These are phyloP conservation scores for Tolypocladium cylindrosporum DNA, from an alignment of 2,329 filamentous ascomycete species.

Conservation along the genomic window DNA sequence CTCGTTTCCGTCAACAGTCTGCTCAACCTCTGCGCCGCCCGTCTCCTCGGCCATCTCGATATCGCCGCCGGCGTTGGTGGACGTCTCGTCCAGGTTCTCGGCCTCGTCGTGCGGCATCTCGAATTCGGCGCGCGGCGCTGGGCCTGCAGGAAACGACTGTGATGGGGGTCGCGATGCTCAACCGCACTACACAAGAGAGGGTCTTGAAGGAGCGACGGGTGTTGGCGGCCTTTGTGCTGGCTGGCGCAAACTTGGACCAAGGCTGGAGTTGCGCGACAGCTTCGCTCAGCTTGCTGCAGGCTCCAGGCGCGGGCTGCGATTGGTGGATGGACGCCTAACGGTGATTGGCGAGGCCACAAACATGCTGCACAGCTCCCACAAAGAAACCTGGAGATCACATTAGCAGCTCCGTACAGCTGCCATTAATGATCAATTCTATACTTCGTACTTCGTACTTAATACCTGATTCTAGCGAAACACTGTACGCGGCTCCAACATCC, in stretches of 20 bases:
- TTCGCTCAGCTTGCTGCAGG: background rate
- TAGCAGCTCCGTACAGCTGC: too few species aligned
- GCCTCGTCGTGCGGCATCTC: constrained; percentile 8
- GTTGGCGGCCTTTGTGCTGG: background rate
- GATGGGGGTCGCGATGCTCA: background rate
- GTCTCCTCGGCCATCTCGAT: constrained; percentile 27
- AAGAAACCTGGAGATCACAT: too few species aligned
- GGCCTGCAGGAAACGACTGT: background rate
- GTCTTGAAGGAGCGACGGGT: background rate
- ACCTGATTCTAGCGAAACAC: too few species aligned
- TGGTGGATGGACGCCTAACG: background rate
- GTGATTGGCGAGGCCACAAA: too few species aligned
- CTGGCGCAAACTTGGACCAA: background rate
- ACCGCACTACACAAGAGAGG: background rate
- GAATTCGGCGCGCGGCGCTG: background rate
- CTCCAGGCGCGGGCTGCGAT: background rate
- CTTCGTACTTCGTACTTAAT: too few species aligned
- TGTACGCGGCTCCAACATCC: too few species aligned
- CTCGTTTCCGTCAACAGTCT: constrained; percentile 17
- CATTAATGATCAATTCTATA: too few species aligned
- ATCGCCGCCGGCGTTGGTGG: constrained; percentile 19
- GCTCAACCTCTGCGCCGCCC: constrained; percentile 19
- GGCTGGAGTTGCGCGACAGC: background rate
- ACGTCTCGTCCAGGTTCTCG: constrained; percentile 8
- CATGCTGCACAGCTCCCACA: too few species aligned